Conservation (phyloP, 371 early-diverging fungal genomes). For the Circinella minor region DNA sequence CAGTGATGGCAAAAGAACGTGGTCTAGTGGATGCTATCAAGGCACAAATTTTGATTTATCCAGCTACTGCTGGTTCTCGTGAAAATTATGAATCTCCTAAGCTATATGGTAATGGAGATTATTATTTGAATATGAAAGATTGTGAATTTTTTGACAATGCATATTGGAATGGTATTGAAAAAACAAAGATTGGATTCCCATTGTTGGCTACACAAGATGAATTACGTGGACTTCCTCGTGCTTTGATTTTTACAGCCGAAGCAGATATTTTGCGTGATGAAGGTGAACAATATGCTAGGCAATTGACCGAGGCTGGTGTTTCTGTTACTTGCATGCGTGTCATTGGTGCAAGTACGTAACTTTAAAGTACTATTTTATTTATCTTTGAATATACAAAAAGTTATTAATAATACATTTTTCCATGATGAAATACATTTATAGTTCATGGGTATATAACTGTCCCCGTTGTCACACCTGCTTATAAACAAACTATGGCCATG, state of each 20-base stretch:
- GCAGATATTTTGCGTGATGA: conserved; percentile 42
- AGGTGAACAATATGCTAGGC: conserved; percentile 35
- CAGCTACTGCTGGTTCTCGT: background rate
- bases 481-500: conserved; percentile 16
- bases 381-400: no score
- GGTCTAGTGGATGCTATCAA: conserved; percentile 17
- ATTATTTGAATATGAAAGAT: conserved; percentile 8
- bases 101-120: conserved; percentile 21
- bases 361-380: background rate
- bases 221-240: conserved; percentile 36
- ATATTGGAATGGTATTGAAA: conserved; percentile 2
- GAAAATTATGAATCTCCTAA: conserved; percentile 12
- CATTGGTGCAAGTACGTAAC: conserved; percentile 16
- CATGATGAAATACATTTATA: background rate
- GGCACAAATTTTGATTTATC: conserved; percentile 23
- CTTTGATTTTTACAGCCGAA: conserved; percentile 39
- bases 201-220: conserved; percentile 27
- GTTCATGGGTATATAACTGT: conserved; percentile 25
- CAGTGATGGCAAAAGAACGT: conserved; percentile 24
- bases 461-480: conserved; percentile 16
- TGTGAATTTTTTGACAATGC: background rate
- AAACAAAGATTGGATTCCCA: conserved; percentile 3
- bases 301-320: conserved; percentile 38
- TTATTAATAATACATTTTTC: background rate
- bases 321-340: conserved; percentile 22